Evolutionary conservation across 2,329 filamentous ascomycete species (phyloP).

Genomic region (Stagonosporopsis vannaccii): DNA sequence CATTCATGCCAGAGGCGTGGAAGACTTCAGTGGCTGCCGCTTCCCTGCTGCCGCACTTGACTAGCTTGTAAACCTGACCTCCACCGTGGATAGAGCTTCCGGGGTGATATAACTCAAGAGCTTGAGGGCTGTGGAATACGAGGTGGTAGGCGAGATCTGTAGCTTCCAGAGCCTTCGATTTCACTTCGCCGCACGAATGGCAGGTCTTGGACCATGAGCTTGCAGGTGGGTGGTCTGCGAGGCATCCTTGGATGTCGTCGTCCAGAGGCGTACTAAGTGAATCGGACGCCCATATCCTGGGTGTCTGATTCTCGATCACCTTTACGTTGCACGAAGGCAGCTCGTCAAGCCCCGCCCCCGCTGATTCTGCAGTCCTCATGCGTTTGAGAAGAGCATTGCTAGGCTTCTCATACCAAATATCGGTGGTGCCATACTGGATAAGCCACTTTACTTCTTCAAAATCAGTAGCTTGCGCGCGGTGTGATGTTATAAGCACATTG

Average conservation of each 20-base stretch:
- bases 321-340: constrained; percentile 21
- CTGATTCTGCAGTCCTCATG: constrained; percentile 12
- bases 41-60: constrained; percentile 44
- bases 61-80: constrained; percentile 38
- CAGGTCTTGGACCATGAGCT: constrained; percentile 27
- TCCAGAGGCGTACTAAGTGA: constrained; percentile 40
- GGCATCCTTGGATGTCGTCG: constrained; percentile 39
- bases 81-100: constrained; percentile 23
- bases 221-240: constrained; percentile 23
- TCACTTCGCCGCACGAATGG: constrained; percentile 36
- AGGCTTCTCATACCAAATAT: constrained; percentile 43
- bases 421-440: constrained; percentile 32
- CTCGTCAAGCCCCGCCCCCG: constrained; percentile 20
- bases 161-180: constrained; percentile 33
- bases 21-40: constrained; percentile 40
- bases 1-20: constrained; percentile 38
- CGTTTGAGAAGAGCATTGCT: constrained; percentile 19
- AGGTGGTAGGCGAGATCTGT: constrained; percentile 33
- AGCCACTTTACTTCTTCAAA: constrained; percentile 42
- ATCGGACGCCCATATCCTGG: constrained; percentile 39
- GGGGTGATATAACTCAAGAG: constrained; percentile 21
- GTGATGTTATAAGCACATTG: constrained; percentile 32
- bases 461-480: constrained; percentile 33
- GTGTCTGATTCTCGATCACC: constrained; percentile 18
- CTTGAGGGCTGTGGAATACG: constrained; percentile 36